Evolutionary conservation across 1,284 basidiomycete genomes (phyloP), one percentile per base, ranked within the genome.

Genomic region (Moesziomyces globuligerus): DNA sequence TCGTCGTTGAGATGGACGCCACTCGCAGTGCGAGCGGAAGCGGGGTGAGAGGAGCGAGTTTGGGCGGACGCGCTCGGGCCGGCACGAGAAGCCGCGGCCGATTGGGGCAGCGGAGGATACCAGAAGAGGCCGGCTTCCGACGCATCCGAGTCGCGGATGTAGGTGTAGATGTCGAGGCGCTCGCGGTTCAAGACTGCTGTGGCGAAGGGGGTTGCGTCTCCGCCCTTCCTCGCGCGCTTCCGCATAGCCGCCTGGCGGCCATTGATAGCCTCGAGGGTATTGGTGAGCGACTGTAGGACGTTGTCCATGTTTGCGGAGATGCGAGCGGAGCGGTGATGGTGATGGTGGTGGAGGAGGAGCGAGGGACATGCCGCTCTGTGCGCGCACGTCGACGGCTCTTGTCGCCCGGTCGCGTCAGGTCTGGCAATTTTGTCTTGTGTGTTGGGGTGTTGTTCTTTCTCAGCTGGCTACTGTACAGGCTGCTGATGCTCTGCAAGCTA

Each of bases 101-200:
- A 50, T 34, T 64, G 70, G 13, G 62, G 62, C 23, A 51, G 43
- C 23, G 73, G 67, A 6, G 75, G 73, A 46, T 77, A 74, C 61
- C 61, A 71, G 51, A 80, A 80, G 28, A 81, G 58, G 25, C 52
- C 72, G 11, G 72, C 70, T 37, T 81, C 79, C 10, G 76, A 69
- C 9, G 51, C 51, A 39, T 81, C 78, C 34, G 78, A 75, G 39
- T 81, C 79, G 37, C 79, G 71, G 34, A 81, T 81, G 73, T 74
- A 77, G 39, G 72, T 71, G 25, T 75, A 48, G 43, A 81, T 74
- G 24, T 79, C 76, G 37, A 75, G 49, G 4, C 59, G 44, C 32
- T 61, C 56, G 32, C 74, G 67, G 41, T 80, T 79, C 51, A 81
- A 60, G 37, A 79, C 64, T 26, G 78, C 77, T 41, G 71, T 57